Base-by-base conservation (phyloP, 2,329 filamentous ascomycete genomes). In the Torrubiella hemipterigena region DNA sequence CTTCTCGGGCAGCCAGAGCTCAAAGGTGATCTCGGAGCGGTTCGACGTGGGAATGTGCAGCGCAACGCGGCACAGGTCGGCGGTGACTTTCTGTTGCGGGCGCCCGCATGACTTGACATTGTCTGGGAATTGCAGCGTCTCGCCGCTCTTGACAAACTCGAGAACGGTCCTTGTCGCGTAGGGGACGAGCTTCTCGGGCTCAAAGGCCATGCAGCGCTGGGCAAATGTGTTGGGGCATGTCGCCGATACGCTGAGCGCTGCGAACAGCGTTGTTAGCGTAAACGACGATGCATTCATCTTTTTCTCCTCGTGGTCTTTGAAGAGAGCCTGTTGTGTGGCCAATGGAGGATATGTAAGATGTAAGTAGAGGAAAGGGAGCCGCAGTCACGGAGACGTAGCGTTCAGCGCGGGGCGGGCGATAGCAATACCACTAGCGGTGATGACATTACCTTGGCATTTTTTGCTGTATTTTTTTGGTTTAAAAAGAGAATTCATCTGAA, bases 1-100 rank as follows among this genome's bases (percentile, higher is more conserved):
- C 19, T 46, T 37, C 21, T 51, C 42, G 0, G 65, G 65, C 22
- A 69, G 54, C 65, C 63, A 69, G 2, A 57, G 50, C 40, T 68
- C 65, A 12, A 63, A 41, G 7, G 48, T 56, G 19, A 71, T 61
- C 30, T 58, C 55, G 10, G 63, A 63, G 12, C 48, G 50, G 26
- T 49, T 42, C 4, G 49, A 49, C 0, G 52, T 56, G 12, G 42
- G 34, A 3, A 53, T 39, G 9, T 25, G 13, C n/a, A 42, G 21
- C n/a, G 29, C 33, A 4, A 45, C 27, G 10, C 42, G 37, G 17
- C 42, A 45, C 9, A 48, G 16, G 26, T 45, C 38, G 4, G 35
- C 38, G 4, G 34, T 16, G 3, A 49, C 41, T 4, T 36, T 27
- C 26, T 48, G 43, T 7, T 33, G 37, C 12, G 41, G 31, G 17